These are phyloP conservation scores for Carex parvula DNA, from an alignment of 176 grass and related monocot genomes.

Conservation along the genomic window DNA sequence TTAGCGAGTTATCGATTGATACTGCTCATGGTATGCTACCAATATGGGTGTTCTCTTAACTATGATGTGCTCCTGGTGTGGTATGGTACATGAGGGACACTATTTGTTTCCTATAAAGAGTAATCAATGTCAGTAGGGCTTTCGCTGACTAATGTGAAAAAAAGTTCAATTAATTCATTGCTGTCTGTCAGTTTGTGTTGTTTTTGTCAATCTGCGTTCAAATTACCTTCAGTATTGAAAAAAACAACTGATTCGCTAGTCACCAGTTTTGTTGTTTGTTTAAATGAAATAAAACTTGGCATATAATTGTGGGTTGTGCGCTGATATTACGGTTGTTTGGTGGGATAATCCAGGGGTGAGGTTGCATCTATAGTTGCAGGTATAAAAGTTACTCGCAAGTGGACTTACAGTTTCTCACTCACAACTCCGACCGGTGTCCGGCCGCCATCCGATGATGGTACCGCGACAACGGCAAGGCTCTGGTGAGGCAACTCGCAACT, in stretches of 20 bases:
- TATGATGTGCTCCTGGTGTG: background rate
- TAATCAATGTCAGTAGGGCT: background rate
- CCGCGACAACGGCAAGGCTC: constrained; percentile 26
- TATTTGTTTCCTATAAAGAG: background rate
- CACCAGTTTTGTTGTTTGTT: background rate
- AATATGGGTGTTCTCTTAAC: background rate
- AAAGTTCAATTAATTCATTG: background rate
- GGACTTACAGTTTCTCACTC: constrained; percentile 20
- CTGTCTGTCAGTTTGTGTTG: background rate
- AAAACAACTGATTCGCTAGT: background rate
- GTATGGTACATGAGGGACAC: background rate
- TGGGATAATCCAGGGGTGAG: constrained; percentile 17
- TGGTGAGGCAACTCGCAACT: constrained; percentile 22
- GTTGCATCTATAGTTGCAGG: constrained; percentile 26
- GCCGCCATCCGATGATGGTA: constrained; percentile 25
- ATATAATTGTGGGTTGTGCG: background rate
- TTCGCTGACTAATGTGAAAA: background rate
- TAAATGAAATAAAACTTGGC: constrained; percentile 13
- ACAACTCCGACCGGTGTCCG: constrained; percentile 23
- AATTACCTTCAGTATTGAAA: background rate
- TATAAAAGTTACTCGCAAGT: constrained; percentile 26
- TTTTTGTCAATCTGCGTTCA: too few species aligned
- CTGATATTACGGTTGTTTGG: background rate
- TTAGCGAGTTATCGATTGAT: background rate
- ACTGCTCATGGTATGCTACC: background rate